These are phyloP conservation scores for Sedum album DNA, from an alignment of 164 flowering plant genomes.

Conservation along the genomic window DNA sequence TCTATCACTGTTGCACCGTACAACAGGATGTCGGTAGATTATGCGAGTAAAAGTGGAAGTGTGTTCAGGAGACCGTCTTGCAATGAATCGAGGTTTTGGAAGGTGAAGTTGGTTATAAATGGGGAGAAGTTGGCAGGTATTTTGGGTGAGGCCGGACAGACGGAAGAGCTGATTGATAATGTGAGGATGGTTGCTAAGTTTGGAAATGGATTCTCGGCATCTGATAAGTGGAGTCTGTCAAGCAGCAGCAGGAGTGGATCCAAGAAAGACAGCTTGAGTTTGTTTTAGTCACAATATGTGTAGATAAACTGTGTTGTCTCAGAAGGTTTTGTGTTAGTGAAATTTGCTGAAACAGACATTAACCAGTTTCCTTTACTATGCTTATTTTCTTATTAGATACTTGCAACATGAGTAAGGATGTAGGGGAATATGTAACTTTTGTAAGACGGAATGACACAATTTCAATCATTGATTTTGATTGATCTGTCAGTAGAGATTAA, in stretches of 20 bases:
- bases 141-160: conserved; percentile 48
- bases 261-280: conserved; percentile 21
- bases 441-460: too few species aligned
- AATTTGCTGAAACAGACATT: neutral
- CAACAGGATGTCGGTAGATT: conserved; percentile 61
- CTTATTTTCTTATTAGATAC: too few species aligned
- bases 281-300: conserved; percentile 1
- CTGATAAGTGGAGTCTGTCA: conserved; percentile 68
- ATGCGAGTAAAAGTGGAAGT: conserved; percentile 19
- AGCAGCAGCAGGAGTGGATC: conserved; percentile 53
- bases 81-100: conserved; percentile 59
- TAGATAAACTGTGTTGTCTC: neutral
- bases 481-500: too few species aligned
- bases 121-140: conserved; percentile 66
- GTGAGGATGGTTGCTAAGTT: conserved; percentile 80
- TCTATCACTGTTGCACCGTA: conserved; percentile 32
- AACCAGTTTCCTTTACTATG: neutral
- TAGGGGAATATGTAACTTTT: too few species aligned
- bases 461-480: too few species aligned
- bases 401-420: too few species aligned
- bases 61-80: conserved; percentile 29
- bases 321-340: neutral
- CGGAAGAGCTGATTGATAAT: conserved; percentile 68
- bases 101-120: conserved; percentile 80
- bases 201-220: conserved; percentile 25